Base-by-base conservation (phyloP, 495 filamentous ascomycete species). In the Trichoderma asperelloides region DNA sequence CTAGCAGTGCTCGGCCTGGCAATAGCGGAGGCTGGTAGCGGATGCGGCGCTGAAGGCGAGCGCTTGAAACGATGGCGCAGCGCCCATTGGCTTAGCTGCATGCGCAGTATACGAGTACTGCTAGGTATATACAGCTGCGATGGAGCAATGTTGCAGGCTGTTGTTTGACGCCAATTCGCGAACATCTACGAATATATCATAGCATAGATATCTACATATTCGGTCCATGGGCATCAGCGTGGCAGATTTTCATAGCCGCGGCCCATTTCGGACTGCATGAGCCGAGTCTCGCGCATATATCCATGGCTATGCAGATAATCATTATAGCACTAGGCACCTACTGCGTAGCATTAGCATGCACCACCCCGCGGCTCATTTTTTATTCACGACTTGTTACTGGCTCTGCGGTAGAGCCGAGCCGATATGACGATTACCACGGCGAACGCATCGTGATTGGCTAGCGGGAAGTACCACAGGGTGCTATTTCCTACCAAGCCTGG, bases 251-350 rank as follows among this genome's bases (percentile, higher is more conserved):
- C 47, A 51, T 51, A 51, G 47, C 47, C 47, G 47, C 47, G 47
- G 55, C 13, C 55, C 55, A 12, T 60, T 30, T 11, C 55, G 27
- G 16, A 23, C 55, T 60, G 55, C 55, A 60, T 60, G 55, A 60
- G 55, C 55, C 55, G 55, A 60, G 55, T 60, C 27, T 60, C 55
- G 27, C 27, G 55, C 55, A 60, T 60, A 60, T 60, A 60, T 28
- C 27, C 55, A 60, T 60, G 23, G 55, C 55, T 28, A 30, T 60
- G 55, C 55, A 60, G 18, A 55, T 60, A 15, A 27, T 51, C 47
- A 51, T 51, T 51, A 41, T 41, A 47, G 15, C 13, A n/a, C 4
- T n/a, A 47, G 18, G 43, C 40, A 41, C 40, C 40, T 41, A 13
- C 13, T n/a, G n/a, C n/a, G n/a, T 13, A 49, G 9, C 45, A 49